A percentile compares a stretch with the other conserved stretches of the same genome.
Evolutionary conservation across 306 rosid species (phyloP).

Genomic region (Casuarina glauca): DNA sequence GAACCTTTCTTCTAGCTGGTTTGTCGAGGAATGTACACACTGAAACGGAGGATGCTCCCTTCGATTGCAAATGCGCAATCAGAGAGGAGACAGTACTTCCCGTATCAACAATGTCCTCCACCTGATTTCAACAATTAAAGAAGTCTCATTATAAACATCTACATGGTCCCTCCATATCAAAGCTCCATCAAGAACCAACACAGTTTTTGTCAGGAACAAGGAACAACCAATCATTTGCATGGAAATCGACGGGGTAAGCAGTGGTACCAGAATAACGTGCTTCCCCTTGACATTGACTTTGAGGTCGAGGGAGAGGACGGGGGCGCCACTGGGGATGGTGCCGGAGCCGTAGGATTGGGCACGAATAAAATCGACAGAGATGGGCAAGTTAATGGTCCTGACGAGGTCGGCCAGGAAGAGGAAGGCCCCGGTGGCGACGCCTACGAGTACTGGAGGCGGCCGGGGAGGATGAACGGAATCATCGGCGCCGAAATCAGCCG

Average conservation of each 20-base stretch:
- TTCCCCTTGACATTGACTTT: slow-evolving; percentile 59
- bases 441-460: slow-evolving; percentile 57
- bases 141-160: not conserved
- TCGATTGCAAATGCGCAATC: slow-evolving; percentile 55
- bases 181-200: not conserved
- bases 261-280: slow-evolving; percentile 74
- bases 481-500: slow-evolving; percentile 33
- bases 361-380: slow-evolving; percentile 63
- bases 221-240: no score
- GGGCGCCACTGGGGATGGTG: slow-evolving; percentile 55
- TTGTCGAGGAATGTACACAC: slow-evolving; percentile 87
- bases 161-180: not conserved
- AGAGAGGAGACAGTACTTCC: slow-evolving; percentile 65
- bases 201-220: no score
- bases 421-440: slow-evolving; percentile 89
- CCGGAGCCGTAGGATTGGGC: slow-evolving; percentile 79
- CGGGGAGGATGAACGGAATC: slow-evolving; percentile 13
- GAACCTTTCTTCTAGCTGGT: slow-evolving; percentile 68
- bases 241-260: not conserved
- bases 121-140: slow-evolving; percentile 32
- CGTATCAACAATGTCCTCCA: slow-evolving; percentile 85
- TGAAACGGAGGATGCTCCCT: slow-evolving; percentile 82
- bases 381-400: slow-evolving; percentile 57
- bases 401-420: slow-evolving; percentile 82
- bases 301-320: slow-evolving; percentile 59